phyloP scores from a whole-genome alignment of 2,329 filamentous ascomycete genomes.

The Fusarium sarcochroum region DNA sequence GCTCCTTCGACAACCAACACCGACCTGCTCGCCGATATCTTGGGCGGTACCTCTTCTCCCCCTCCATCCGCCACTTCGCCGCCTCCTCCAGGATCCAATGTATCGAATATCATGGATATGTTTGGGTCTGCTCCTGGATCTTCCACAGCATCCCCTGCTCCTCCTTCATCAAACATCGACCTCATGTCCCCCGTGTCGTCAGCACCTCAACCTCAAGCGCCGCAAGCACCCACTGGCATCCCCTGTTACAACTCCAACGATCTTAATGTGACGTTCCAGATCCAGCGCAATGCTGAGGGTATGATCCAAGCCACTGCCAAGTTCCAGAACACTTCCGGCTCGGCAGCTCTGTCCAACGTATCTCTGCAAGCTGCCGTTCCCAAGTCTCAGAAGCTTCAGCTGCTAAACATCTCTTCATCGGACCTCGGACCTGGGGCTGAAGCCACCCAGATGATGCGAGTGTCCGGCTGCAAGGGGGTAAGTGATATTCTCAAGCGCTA shows the following conservation, averaged over 20 bases:
- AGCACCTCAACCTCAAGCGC: slow-evolving; percentile 55
- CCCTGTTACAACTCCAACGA: slow-evolving; percentile 90
- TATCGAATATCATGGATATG: slow-evolving; percentile 89
- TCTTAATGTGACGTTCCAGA: slow-evolving; percentile 82
- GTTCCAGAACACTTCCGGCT: slow-evolving; percentile 83
- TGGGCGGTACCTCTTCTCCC: slow-evolving; percentile 77
- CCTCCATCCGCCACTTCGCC: slow-evolving; percentile 57
- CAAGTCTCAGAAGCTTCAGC: slow-evolving; percentile 93
- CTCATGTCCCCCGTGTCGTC: slow-evolving; percentile 63
- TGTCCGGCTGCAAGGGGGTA: slow-evolving; percentile 89
- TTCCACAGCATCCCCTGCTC: slow-evolving; percentile 49
- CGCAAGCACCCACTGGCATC: slow-evolving; percentile 67
- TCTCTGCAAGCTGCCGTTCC: slow-evolving; percentile 95
- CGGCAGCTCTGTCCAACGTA: slow-evolving; percentile 77
- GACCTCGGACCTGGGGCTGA: slow-evolving; percentile 84
- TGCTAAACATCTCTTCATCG: slow-evolving; percentile 88
- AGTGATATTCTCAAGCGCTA: slow-evolving; percentile 60
- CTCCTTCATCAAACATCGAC: slow-evolving; percentile 62
- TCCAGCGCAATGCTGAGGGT: slow-evolving; percentile 85
- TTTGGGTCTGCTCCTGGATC: slow-evolving; percentile 70
- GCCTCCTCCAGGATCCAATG: slow-evolving; percentile 68
- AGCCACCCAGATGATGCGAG: slow-evolving; percentile 91
- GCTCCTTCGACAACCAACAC: slow-evolving; percentile 77
- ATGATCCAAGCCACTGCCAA: slow-evolving; percentile 85
- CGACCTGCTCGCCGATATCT: slow-evolving; percentile 91